Conservation (phyloP, 179 eudicot genomes). For the Silene noctiflora region DNA sequence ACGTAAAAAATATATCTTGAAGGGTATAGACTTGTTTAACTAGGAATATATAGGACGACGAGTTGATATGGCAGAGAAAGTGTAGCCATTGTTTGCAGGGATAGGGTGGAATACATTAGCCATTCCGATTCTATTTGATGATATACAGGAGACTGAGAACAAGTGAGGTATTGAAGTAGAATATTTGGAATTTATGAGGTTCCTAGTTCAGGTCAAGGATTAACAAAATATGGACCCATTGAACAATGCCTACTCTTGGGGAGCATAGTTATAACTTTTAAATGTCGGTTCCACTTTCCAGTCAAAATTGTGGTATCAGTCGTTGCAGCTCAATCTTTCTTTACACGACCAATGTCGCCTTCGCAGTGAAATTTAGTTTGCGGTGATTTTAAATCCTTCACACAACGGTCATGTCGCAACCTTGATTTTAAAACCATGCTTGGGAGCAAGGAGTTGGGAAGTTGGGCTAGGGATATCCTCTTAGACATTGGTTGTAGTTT, state of each 20-base stretch:
- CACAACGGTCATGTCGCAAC: too few species aligned
- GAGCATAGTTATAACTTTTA: too few species aligned
- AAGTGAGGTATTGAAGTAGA: too few species aligned
- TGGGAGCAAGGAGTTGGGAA: neutral
- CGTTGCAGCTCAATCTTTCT: too few species aligned
- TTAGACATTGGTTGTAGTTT: neutral
- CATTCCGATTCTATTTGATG: neutral
- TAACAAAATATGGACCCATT: too few species aligned
- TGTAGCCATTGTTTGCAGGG: neutral
- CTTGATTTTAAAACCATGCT: neutral
- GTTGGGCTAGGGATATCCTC: neutral
- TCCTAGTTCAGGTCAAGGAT: constrained; percentile 2
- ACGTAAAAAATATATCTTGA: neutral
- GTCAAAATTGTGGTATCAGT: too few species aligned
- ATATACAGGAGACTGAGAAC: neutral
- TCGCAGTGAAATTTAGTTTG: too few species aligned
- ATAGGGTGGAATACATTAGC: neutral
- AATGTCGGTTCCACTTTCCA: too few species aligned
- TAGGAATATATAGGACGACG: neutral
- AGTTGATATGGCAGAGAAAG: neutral
- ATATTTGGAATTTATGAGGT: neutral
- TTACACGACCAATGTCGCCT: too few species aligned
- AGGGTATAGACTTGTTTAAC: neutral
- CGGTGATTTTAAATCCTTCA: too few species aligned
- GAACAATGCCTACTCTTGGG: too few species aligned